These are phyloP conservation scores for Cephalotrichum gorgonifer DNA, from an alignment of 2,329 filamentous ascomycete genomes.

Conservation along the genomic window DNA sequence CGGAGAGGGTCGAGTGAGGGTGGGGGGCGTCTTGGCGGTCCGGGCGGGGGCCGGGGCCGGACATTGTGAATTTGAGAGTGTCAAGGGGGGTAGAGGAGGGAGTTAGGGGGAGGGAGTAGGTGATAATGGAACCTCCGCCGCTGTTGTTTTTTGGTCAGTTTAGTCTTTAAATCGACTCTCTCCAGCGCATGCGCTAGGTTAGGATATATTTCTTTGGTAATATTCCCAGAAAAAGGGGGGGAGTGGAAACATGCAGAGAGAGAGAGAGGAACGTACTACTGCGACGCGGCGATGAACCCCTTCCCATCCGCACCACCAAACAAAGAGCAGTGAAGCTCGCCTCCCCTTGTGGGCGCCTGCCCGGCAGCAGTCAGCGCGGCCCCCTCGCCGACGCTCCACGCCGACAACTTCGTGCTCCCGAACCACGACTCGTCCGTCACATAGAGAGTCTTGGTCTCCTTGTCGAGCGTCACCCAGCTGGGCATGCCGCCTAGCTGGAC, in stretches of 20 bases:
- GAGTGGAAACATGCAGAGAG: too few relatives aligned
- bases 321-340: slow-evolving; percentile 27
- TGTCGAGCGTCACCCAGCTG: slow-evolving; percentile 10
- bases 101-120: slow-evolving; percentile 28
- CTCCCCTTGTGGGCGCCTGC: slow-evolving; percentile 20
- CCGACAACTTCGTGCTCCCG: slow-evolving; percentile 17
- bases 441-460: slow-evolving; percentile 9
- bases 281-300: slow-evolving; percentile 29
- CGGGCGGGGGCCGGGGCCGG: slow-evolving; percentile 28
- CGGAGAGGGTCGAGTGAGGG: slow-evolving; percentile 39
- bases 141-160: slow-evolving; percentile 19
- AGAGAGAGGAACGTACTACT: slow-evolving; percentile 37
- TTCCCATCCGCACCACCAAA: slow-evolving; percentile 26
- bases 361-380: slow-evolving; percentile 20
- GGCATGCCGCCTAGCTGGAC: slow-evolving; percentile 8
- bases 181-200: too few relatives aligned
- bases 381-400: slow-evolving; percentile 19
- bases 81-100: slow-evolving; percentile 19
- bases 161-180: too few relatives aligned
- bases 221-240: too few relatives aligned
- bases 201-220: too few relatives aligned
- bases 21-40: slow-evolving; percentile 44
- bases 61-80: slow-evolving; percentile 29
- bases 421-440: slow-evolving; percentile 10
- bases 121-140: slow-evolving; percentile 29